Percentiles rank a stretch among this genome's conserved stretches.
phyloP scores from a whole-genome alignment of 2,329 filamentous ascomycete genomes.

The Talaromyces sp. region DNA sequence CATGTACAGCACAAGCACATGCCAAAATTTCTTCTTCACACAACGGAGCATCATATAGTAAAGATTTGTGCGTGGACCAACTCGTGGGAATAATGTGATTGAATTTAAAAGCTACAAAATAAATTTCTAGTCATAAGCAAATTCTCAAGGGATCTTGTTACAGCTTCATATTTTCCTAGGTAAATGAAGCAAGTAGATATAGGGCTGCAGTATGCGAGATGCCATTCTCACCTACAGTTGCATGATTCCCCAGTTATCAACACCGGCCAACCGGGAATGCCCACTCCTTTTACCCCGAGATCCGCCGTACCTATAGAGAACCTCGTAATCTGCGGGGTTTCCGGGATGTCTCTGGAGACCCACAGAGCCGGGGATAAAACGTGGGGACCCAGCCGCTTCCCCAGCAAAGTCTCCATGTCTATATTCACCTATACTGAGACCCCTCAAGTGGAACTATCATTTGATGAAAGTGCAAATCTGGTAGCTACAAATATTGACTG shows the following conservation, averaged over 20 bases:
- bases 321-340: slow-evolving; percentile 1
- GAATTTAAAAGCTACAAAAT: neutral
- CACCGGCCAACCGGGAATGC: neutral
- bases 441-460: too few species aligned
- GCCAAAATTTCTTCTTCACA: neutral
- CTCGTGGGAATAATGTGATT: neutral
- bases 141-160: neutral
- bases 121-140: neutral
- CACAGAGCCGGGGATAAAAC: neutral
- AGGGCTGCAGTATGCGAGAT: neutral
- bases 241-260: neutral
- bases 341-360: neutral
- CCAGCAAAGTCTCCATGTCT: neutral
- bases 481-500: neutral
- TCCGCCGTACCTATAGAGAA: neutral
- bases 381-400: neutral
- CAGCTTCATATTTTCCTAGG: neutral
- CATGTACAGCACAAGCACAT: neutral
- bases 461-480: too few species aligned
- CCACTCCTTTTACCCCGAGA: neutral
- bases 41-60: neutral
- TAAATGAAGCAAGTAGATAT: neutral
- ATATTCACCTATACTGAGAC: too few species aligned
- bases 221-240: neutral
- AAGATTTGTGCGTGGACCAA: neutral